A percentile compares a stretch with the other conserved stretches of the same genome.
Conservation (phyloP, 257 asterid genomes). For the Datura wrightii region DNA sequence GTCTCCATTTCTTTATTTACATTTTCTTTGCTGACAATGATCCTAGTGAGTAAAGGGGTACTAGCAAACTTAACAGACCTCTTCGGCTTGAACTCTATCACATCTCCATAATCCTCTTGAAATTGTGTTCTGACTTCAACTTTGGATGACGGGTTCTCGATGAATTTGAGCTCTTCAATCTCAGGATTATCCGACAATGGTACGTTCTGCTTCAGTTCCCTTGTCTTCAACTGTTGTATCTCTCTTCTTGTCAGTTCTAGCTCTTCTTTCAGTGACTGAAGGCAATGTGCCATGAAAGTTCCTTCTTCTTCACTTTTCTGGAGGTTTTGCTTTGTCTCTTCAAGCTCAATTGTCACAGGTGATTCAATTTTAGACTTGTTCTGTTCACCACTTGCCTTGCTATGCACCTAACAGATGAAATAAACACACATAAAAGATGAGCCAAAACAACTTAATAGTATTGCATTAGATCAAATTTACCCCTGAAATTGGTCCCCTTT, state of each 20-base stretch:
- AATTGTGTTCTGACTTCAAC: not conserved
- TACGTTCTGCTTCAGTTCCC: conserved; percentile 20
- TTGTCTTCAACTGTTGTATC: conserved; percentile 47
- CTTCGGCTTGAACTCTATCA: conserved; percentile 46
- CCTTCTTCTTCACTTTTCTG: conserved; percentile 64
- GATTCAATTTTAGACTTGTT: conserved; percentile 37
- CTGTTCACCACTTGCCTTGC: conserved; percentile 37
- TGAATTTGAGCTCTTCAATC: conserved; percentile 67
- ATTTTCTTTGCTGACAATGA: conserved; percentile 43
- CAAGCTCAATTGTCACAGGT: conserved; percentile 48
- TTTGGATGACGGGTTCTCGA: conserved; percentile 46
- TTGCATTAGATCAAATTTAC: too few relatives aligned
- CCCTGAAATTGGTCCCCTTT: too few relatives aligned
- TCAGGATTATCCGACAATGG: conserved; percentile 44
- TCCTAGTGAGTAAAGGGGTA: conserved; percentile 62
- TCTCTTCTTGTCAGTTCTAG: conserved; percentile 74
- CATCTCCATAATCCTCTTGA: conserved; percentile 11
- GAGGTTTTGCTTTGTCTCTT: conserved; percentile 61
- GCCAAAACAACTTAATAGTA: not conserved
- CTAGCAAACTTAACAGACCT: conserved; percentile 83
- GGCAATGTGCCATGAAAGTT: conserved; percentile 58
- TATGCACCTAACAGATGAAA: conserved; percentile 47
- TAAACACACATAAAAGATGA: not conserved
- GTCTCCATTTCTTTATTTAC: conserved; percentile 28
- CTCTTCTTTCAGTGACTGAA: conserved; percentile 61